phyloP scores from a whole-genome alignment of 345 rosid genomes.

The Atalantia buxifolia region DNA sequence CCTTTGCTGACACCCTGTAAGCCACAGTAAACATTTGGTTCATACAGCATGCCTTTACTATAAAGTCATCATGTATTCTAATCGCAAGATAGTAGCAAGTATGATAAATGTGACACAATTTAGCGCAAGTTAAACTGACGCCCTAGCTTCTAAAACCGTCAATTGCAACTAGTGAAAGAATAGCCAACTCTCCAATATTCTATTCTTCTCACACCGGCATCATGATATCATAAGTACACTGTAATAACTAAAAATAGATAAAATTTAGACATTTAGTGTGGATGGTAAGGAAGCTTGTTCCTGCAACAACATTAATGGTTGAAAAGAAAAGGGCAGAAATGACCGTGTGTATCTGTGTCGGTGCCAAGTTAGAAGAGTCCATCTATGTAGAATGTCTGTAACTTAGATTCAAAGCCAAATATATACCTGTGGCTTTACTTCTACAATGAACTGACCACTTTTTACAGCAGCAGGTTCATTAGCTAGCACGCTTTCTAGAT shows the following conservation, averaged over 20 bases:
- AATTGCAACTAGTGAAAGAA: background rate
- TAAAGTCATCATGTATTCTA: background rate
- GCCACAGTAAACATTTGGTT: conserved; percentile 5
- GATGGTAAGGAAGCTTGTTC: background rate
- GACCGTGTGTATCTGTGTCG: background rate
- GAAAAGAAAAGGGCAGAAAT: background rate
- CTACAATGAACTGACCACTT: conserved; percentile 69
- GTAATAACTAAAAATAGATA: background rate
- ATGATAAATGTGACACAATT: background rate
- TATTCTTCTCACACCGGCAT: background rate
- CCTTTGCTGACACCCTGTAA: conserved; percentile 71
- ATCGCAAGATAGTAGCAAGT: background rate
- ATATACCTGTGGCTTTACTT: conserved; percentile 75
- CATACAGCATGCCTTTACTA: background rate
- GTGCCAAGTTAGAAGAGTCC: background rate
- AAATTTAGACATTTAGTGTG: background rate
- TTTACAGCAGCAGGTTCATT: conserved; percentile 73
- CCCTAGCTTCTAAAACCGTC: background rate
- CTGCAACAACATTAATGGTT: background rate
- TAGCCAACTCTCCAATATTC: background rate
- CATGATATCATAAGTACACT: background rate
- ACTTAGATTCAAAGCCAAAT: background rate
- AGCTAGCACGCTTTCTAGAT: conserved; percentile 71
- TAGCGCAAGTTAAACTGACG: background rate
- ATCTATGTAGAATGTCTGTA: background rate